Evolutionary conservation across 2,329 filamentous ascomycete species (phyloP).

Genomic region (Nemania serpens): DNA sequence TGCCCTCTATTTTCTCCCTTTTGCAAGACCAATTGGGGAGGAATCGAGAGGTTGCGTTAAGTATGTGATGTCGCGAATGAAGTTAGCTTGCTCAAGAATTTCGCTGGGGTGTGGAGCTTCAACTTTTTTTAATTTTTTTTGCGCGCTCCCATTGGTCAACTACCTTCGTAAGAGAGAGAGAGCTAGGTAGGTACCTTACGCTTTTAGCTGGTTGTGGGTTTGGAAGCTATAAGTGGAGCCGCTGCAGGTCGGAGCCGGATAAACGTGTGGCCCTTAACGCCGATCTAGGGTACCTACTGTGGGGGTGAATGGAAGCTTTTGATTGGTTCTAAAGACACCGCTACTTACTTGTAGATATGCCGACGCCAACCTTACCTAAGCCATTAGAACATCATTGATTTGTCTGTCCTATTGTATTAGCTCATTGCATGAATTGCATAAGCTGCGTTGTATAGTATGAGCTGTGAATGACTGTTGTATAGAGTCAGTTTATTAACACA

Average conservation of each 20-base stretch:
- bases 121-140: conserved; percentile 8
- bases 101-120: conserved; percentile 22
- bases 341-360: neutral
- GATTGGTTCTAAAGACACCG: no score
- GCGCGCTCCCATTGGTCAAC: conserved; percentile 5
- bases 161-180: conserved; percentile 6
- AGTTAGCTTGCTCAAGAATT: conserved; percentile 13
- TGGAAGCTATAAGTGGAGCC: neutral
- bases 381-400: no score
- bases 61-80: neutral
- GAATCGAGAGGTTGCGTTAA: no score
- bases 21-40: conserved; percentile 8
- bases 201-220: neutral
- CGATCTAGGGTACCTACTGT: no score
- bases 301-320: no score
- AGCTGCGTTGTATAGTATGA: no score
- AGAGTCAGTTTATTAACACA: no score
- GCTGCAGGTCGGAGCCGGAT: conserved; percentile 1
- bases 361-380: no score
- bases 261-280: neutral
- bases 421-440: no score
- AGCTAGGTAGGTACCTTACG: neutral
- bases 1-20: neutral
- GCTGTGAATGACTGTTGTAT: no score
- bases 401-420: no score